phyloP scores from a whole-genome alignment of 441 rosid genomes.

The Populus trichocarpa region DNA sequence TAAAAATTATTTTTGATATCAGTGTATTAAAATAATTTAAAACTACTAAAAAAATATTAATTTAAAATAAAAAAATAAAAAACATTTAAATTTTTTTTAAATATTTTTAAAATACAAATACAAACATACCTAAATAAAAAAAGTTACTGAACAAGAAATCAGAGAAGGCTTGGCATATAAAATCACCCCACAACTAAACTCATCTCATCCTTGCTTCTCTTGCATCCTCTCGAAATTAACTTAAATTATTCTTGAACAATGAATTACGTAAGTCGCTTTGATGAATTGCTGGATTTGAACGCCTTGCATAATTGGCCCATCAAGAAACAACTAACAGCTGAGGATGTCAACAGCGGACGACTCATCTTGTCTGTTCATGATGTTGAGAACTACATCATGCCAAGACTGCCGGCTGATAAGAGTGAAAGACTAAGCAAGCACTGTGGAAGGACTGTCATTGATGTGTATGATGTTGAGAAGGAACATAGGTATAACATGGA shows the following conservation, averaged over 20 bases:
- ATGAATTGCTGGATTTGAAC: neutral
- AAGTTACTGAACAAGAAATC: no score
- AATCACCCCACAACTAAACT: neutral
- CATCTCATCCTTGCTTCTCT: no score
- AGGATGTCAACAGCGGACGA: neutral
- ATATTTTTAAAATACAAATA: no score
- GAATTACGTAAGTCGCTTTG: neutral
- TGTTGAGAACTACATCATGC: neutral
- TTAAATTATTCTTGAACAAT: neutral
- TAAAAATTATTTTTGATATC: no score
- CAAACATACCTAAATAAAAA: rapidly evolving
- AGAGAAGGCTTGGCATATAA: neutral
- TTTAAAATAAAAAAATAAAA: no score
- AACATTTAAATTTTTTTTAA: no score
- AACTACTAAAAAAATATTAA: no score
- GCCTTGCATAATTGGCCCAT: neutral
- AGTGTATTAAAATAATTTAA: no score
- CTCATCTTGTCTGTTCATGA: neutral
- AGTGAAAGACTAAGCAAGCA: neutral
- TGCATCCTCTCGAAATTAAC: neutral
- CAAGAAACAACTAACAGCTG: neutral
- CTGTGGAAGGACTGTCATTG: neutral
- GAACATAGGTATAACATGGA: neutral
- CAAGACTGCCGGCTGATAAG: neutral
- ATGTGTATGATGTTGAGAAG: neutral